Percentiles rank a stretch among this genome's conserved stretches.
These are phyloP conservation scores for Thelonectria rubi DNA, from an alignment of 2,329 filamentous ascomycete genomes.

Conservation along the genomic window DNA sequence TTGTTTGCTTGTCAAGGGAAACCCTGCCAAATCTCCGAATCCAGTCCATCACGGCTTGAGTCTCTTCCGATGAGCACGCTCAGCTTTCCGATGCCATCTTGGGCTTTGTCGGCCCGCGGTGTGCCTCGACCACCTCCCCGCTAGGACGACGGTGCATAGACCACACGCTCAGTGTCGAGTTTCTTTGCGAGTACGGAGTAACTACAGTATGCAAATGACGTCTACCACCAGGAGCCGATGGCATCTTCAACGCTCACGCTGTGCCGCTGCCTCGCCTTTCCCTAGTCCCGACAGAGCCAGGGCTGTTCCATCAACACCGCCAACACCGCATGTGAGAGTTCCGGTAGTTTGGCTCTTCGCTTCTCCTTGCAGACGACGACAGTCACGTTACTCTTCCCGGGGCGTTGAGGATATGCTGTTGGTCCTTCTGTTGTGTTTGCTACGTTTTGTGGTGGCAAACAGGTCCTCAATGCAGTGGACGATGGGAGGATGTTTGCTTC, in stretches of 20 bases:
- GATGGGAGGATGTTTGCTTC: constrained; percentile 29
- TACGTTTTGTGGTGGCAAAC: not conserved
- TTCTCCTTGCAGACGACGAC: constrained; percentile 34
- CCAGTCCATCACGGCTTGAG: not conserved
- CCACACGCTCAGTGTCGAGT: constrained; percentile 3
- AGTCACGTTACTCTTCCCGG: constrained; percentile 38
- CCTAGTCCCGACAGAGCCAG: constrained; percentile 3
- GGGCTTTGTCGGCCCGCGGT: not conserved
- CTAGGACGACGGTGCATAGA: constrained; percentile 7
- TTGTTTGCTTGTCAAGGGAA: constrained; percentile 7
- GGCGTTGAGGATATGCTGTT: not conserved
- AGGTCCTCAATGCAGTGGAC: constrained; percentile 10
- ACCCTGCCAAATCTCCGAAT: not conserved
- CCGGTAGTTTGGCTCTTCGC: constrained; percentile 19
- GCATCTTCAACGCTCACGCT: not conserved
- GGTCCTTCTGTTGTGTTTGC: constrained; percentile 1
- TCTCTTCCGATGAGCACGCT: not conserved
- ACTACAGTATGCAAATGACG: not conserved
- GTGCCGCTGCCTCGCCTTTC: constrained; percentile 5
- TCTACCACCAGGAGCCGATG: not conserved
- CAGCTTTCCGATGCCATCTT: not conserved
- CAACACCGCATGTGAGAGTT: constrained; percentile 20
- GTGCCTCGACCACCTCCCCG: constrained; percentile 7
- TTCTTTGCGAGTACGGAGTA: not conserved
- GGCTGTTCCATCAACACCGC: not conserved